Evolutionary conservation across 2,329 filamentous ascomycete species (phyloP), one percentile per base, ranked within the genome.

Genomic region (Fusarium concolor): DNA sequence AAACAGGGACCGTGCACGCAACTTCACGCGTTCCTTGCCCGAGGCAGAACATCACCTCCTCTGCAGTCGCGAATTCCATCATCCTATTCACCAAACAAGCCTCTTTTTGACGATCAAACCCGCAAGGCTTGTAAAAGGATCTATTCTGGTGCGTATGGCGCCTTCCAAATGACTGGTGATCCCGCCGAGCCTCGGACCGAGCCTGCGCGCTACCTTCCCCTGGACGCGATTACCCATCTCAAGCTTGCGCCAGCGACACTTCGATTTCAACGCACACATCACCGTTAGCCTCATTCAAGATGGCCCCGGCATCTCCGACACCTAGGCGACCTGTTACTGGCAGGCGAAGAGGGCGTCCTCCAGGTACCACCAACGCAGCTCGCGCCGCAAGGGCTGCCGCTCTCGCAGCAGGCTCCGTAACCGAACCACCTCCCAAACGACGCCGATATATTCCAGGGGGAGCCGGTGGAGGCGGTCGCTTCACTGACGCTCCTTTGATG

Each of bases 381-480:
- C 78, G 79, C 67, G 78, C 79, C 24, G 79, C 79, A 38, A 77
- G 81, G 61, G 76, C 78, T 50, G 78, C 76, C 17, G 76, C 76
- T 29, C 67, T 75, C 38, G 74, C 76, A 26, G 73, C 75, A 18
- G 76, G 74, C 18, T 66, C 74, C 44, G 74, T 78, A 41, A 82
- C 84, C 46, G 90, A 91, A 70, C 89, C 90, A 26, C 89, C 90
- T 14, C 84, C 84, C 2, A 94, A 93, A 80, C 88, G 87, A 76
- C 86, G 90, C 71, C 87, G 89, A 79, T 97, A 97, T 81, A 87
- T 96, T 46, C 93, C 95, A 33, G 94, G 94, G 46, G 94, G 93
- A 5, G 91, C 93, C 59, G 93, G 93, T 38, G 94, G 94, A 44
- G 93, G 94, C 59, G 93, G 94, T 20, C 85, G 94, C 76, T 97